Evolutionary conservation across 2,329 filamentous ascomycete genomes (phyloP).

Genomic region (Penicillium glabrum): DNA sequence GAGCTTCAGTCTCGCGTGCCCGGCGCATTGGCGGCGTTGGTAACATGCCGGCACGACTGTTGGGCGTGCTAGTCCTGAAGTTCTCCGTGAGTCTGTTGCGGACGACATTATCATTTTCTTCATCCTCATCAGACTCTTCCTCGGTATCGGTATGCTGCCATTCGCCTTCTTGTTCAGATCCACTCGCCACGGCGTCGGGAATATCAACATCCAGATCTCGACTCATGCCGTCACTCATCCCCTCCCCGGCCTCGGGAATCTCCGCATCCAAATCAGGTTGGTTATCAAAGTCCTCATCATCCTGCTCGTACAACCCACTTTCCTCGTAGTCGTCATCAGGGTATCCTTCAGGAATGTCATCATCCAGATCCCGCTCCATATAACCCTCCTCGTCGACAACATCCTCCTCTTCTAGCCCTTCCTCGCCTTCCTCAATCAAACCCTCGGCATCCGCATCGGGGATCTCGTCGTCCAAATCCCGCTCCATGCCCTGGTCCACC

Average conservation of each 20-base stretch:
- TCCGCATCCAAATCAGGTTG: conserved; percentile 58
- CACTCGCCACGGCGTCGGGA: conserved; percentile 55
- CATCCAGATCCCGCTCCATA: conserved; percentile 66
- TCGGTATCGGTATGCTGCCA: conserved; percentile 81
- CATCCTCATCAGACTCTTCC: conserved; percentile 53
- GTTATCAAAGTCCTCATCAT: conserved; percentile 45
- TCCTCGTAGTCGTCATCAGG: conserved; percentile 46
- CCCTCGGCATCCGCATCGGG: conserved; percentile 41
- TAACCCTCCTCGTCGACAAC: conserved; percentile 52
- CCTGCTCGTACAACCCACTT: conserved; percentile 38
- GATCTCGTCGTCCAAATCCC: conserved; percentile 49
- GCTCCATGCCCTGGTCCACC: conserved; percentile 39
- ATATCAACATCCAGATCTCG: conserved; percentile 72
- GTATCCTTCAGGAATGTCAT: conserved; percentile 68
- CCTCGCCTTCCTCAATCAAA: conserved; percentile 41
- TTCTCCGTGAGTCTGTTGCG: conserved; percentile 28
- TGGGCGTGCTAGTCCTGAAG: conserved; percentile 35
- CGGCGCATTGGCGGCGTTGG: conserved; percentile 26
- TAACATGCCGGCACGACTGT: conserved; percentile 31
- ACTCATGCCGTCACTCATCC: conserved; percentile 60
- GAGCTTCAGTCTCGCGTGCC: conserved; percentile 39
- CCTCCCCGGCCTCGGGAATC: conserved; percentile 53
- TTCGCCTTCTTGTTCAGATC: conserved; percentile 52
- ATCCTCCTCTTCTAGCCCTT: conserved; percentile 48
- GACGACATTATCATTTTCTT: conserved; percentile 33